These are phyloP conservation scores for Colletotrichum sidae DNA, from an alignment of 2,329 filamentous ascomycete genomes.

Conservation along the genomic window DNA sequence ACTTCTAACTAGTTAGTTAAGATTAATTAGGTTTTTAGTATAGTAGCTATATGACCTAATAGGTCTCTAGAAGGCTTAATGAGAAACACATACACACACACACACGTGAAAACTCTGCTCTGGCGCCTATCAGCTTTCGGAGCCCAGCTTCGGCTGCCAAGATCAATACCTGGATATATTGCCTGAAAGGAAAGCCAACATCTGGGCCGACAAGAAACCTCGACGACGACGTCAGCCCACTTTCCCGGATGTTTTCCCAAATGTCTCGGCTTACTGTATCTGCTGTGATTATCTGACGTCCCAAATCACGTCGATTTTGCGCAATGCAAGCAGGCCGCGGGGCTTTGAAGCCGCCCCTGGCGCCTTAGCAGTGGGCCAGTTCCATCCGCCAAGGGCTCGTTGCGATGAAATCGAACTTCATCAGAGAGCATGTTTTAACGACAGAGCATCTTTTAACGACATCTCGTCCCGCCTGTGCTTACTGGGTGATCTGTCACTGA, in stretches of 20 bases:
- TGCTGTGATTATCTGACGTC: conserved; percentile 7
- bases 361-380: background rate
- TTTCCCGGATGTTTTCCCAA: background rate
- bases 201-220: background rate
- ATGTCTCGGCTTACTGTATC: background rate
- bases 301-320: background rate
- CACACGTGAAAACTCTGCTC: conserved; percentile 1
- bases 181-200: background rate
- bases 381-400: conserved; percentile 8
- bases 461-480: background rate
- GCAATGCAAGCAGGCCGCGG: background rate
- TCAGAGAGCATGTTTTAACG: conserved; percentile 19
- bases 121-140: background rate
- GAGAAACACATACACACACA: too few relatives aligned
- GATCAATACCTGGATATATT: background rate
- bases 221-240: conserved; percentile 24
- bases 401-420: background rate
- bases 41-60: too few relatives aligned
- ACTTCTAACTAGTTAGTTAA: too few relatives aligned
- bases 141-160: background rate
- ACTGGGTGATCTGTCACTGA: too few relatives aligned
- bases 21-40: too few relatives aligned
- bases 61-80: too few relatives aligned
- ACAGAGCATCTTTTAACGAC: conserved; percentile 15
- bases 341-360: background rate